Evolutionary conservation across 2,329 filamentous ascomycete species (phyloP).

Genomic region (Ophiosphaerella korrae): DNA sequence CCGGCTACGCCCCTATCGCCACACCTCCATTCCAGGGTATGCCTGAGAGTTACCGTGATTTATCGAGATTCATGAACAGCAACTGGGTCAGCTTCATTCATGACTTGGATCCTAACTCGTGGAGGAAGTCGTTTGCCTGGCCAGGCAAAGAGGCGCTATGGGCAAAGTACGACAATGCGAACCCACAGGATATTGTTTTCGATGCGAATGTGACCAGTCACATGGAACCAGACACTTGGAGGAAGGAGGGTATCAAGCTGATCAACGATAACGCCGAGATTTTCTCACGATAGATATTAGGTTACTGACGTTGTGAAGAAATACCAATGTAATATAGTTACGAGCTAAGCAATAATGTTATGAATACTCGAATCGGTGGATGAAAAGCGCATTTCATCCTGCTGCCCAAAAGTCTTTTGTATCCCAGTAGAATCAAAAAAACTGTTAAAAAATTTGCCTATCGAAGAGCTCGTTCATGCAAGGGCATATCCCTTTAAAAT

Average conservation of each 20-base stretch:
- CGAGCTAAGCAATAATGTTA: neutral
- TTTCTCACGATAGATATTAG: slow-evolving; percentile 4
- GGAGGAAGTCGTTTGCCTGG: slow-evolving; percentile 23
- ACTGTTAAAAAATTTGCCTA: no score
- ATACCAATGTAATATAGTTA: neutral
- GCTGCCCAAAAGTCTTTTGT: no score
- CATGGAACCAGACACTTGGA: slow-evolving; percentile 52
- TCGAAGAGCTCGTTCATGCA: no score
- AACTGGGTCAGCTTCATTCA: slow-evolving; percentile 55
- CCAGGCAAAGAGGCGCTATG: slow-evolving; percentile 39
- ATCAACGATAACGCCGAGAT: slow-evolving; percentile 41
- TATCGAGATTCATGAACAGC: slow-evolving; percentile 51
- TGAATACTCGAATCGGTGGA: no score
- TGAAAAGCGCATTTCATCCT: no score
- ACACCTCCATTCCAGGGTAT: slow-evolving; percentile 44
- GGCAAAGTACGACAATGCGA: slow-evolving; percentile 47
- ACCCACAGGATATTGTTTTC: slow-evolving; percentile 52
- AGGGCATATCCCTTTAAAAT: no score
- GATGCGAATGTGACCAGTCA: slow-evolving; percentile 51
- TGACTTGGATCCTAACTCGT: slow-evolving; percentile 37
- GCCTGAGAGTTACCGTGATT: slow-evolving; percentile 43
- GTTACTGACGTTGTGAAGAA: neutral
- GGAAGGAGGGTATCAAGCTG: slow-evolving; percentile 52
- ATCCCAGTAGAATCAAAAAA: no score
- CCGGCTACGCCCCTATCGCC: slow-evolving; percentile 48